phyloP scores from a whole-genome alignment of 2,329 filamentous ascomycete genomes.

The Periconia sp. region DNA sequence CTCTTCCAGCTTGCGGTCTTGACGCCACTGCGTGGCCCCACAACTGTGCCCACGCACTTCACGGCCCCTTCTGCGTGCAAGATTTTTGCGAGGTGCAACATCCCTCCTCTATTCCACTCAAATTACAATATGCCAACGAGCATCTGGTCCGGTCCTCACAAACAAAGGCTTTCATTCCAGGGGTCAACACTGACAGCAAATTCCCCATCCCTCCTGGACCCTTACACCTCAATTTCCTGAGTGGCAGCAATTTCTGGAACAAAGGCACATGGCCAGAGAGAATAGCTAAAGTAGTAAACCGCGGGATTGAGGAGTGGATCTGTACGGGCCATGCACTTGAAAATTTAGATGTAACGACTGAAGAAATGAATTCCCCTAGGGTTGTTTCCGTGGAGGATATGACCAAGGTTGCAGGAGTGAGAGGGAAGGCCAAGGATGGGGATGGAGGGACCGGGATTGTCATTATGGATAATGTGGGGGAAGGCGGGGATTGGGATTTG shows the following conservation, averaged over 20 bases:
- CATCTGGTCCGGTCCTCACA: constrained; percentile 71
- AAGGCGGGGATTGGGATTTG: constrained; percentile 86
- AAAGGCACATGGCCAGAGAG: constrained; percentile 89
- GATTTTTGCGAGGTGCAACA: constrained; percentile 91
- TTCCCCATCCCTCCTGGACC: constrained; percentile 56
- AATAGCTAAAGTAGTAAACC: constrained; percentile 86
- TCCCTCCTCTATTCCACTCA: constrained; percentile 74
- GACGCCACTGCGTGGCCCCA: constrained; percentile 75
- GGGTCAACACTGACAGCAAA: constrained; percentile 40
- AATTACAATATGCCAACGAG: constrained; percentile 71
- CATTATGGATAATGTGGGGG: constrained; percentile 91
- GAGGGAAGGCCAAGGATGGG: constrained; percentile 52
- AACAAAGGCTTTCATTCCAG: constrained; percentile 41
- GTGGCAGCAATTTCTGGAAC: constrained; percentile 92
- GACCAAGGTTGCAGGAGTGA: constrained; percentile 4
- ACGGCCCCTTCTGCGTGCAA: constrained; percentile 80
- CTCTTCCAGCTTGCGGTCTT: constrained; percentile 51
- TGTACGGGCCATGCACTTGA: constrained; percentile 54
- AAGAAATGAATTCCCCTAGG: neutral
- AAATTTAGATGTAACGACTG: constrained; percentile 3
- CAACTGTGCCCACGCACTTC: constrained; percentile 77
- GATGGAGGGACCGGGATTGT: constrained; percentile 84
- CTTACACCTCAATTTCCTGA: constrained; percentile 88
- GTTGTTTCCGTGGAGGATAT: constrained; percentile 24
- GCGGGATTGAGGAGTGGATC: constrained; percentile 64